These are phyloP conservation scores for Gonium pectorale DNA, from an alignment of 139 green algal species.

Conservation along the genomic window DNA sequence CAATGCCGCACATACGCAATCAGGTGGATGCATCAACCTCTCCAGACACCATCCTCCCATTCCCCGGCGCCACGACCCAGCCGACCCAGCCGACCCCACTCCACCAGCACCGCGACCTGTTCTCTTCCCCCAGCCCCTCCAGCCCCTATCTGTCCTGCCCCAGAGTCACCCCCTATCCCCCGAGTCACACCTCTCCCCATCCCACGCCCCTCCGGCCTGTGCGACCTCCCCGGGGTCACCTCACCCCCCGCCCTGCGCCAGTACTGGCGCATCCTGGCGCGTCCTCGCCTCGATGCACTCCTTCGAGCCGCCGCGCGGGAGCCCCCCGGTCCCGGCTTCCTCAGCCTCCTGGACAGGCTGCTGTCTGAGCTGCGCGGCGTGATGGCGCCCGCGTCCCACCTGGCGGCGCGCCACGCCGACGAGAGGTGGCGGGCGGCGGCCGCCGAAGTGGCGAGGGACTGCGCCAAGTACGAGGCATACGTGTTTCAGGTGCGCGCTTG, in stretches of 20 bases:
- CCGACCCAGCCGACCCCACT: too few relatives aligned
- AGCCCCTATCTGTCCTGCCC: too few relatives aligned
- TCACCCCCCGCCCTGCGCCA: neutral
- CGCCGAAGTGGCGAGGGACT: slow-evolving; percentile 1
- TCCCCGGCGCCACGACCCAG: too few relatives aligned
- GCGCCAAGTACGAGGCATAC: slow-evolving; percentile 40
- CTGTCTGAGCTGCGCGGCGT: slow-evolving; percentile 18
- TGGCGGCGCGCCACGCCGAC: neutral
- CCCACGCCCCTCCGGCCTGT: neutral
- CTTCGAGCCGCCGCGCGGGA: neutral
- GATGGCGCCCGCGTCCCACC: neutral
- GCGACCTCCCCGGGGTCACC: neutral
- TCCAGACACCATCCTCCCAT: too few relatives aligned
- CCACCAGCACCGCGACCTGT: neutral
- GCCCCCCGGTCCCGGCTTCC: slow-evolving; percentile 8
- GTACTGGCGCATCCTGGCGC: neutral
- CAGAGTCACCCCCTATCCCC: neutral
- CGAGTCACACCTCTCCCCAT: neutral
- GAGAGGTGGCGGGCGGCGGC: slow-evolving; percentile 12
- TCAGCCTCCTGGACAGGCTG: slow-evolving; percentile 27
- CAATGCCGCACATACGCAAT: too few relatives aligned
- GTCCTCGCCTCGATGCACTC: slow-evolving; percentile 8
- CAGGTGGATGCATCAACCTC: too few relatives aligned
- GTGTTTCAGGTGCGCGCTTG: neutral
- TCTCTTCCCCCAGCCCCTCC: neutral